Evolutionary conservation across 352 stramenopile species (phyloP).

Genomic region (Phytophthora megakarya): DNA sequence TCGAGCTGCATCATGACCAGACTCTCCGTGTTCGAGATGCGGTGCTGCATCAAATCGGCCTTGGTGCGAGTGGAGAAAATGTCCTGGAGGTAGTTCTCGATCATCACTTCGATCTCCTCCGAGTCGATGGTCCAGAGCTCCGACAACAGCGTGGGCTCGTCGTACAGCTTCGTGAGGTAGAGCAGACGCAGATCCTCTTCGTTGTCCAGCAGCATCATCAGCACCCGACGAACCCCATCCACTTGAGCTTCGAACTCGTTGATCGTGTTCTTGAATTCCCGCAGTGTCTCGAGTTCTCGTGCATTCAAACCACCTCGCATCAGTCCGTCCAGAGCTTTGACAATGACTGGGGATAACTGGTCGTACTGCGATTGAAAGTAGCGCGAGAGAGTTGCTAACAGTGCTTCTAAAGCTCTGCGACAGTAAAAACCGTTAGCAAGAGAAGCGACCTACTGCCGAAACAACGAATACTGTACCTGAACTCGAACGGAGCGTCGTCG

Average conservation of each 20-base stretch:
- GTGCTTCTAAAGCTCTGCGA: constrained; percentile 47
- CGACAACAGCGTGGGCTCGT: constrained; percentile 39
- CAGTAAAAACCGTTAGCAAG: background rate
- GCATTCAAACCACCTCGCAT: constrained; percentile 50
- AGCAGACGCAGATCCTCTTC: constrained; percentile 73
- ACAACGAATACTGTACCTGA: constrained; percentile 31
- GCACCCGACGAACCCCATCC: constrained; percentile 54
- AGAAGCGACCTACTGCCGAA: background rate
- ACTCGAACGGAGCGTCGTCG: constrained; percentile 56
- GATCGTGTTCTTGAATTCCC: constrained; percentile 76
- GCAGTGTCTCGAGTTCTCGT: constrained; percentile 62
- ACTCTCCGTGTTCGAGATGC: constrained; percentile 76
- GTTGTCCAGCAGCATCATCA: constrained; percentile 77
- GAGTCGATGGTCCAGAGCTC: constrained; percentile 56
- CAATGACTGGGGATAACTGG: constrained; percentile 45
- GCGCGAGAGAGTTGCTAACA: constrained; percentile 58
- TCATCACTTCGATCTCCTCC: constrained; percentile 60
- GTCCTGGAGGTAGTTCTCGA: constrained; percentile 68
- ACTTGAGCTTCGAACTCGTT: constrained; percentile 78
- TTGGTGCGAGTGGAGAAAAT: constrained; percentile 76
- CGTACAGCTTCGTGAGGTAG: constrained; percentile 56
- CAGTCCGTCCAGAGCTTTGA: constrained; percentile 50
- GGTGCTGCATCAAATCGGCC: constrained; percentile 63
- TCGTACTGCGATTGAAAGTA: constrained; percentile 64
- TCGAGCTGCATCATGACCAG: constrained; percentile 77